phyloP scores from a whole-genome alignment of 2,329 filamentous ascomycete genomes.

The Lasiodiplodia sp. region DNA sequence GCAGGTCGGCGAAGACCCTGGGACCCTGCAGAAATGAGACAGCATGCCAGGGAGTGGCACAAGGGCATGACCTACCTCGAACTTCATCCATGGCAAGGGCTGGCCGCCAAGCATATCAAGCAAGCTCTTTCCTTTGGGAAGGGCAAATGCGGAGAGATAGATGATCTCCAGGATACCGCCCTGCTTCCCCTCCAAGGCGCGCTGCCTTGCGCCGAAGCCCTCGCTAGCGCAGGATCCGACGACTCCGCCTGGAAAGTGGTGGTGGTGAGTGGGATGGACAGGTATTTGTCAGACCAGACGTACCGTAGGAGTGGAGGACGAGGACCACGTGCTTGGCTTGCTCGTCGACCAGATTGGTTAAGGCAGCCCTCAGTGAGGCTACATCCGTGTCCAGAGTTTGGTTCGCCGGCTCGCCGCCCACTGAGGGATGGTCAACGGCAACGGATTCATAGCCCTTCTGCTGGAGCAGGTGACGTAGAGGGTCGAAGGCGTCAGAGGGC shows the following conservation, averaged over 20 bases:
- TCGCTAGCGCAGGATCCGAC: constrained; percentile 28
- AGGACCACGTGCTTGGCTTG: constrained; percentile 23
- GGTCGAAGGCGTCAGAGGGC: constrained; percentile 20
- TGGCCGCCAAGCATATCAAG: constrained; percentile 26
- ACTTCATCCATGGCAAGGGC: constrained; percentile 21
- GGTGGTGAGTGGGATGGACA: neutral
- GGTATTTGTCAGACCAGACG: neutral
- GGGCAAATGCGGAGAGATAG: constrained; percentile 23
- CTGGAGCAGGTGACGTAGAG: constrained; percentile 1
- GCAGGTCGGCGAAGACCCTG: constrained; percentile 9
- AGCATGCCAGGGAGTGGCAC: neutral
- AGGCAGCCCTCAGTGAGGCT: neutral
- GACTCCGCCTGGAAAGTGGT: constrained; percentile 8
- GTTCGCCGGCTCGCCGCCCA: constrained; percentile 16
- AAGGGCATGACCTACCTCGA: neutral
- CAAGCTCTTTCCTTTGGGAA: constrained; percentile 25
- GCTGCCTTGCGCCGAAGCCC: constrained; percentile 22
- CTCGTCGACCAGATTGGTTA: constrained; percentile 7
- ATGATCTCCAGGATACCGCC: constrained; percentile 23
- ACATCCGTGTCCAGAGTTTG: constrained; percentile 23
- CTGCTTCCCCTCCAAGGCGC: constrained; percentile 8
- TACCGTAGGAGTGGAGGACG: constrained; percentile 26
- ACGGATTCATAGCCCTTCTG: constrained; percentile 22
- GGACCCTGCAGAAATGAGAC: neutral
- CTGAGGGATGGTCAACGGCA: constrained; percentile 26